phyloP scores from a whole-genome alignment of 768 basidiomycete genomes.

The Serpula lacrymans region DNA sequence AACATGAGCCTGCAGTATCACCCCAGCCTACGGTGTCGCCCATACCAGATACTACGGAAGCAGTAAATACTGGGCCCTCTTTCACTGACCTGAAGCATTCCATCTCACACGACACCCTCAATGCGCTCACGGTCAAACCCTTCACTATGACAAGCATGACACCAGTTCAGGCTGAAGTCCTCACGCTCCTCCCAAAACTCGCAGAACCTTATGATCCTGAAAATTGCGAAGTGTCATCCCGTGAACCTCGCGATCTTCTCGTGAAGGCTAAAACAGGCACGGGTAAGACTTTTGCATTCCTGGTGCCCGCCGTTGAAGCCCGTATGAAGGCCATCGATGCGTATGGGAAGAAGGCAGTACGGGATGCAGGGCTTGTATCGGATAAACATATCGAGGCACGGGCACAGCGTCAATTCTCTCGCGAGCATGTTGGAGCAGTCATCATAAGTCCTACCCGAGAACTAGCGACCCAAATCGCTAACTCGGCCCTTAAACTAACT shows the following conservation, averaged over 20 bases:
- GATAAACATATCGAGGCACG: constrained; percentile 27
- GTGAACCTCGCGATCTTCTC: constrained; percentile 60
- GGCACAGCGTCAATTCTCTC: constrained; percentile 37
- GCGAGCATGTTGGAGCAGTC: constrained; percentile 60
- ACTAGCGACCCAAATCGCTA: constrained; percentile 85
- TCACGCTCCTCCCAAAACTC: constrained; percentile 71
- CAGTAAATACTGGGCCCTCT: background rate
- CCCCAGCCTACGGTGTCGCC: background rate
- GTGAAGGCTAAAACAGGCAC: constrained; percentile 89
- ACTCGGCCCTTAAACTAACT: constrained; percentile 69
- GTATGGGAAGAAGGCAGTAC: constrained; percentile 36
- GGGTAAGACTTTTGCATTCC: constrained; percentile 86
- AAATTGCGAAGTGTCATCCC: constrained; percentile 10
- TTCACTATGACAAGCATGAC: constrained; percentile 74
- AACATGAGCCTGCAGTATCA: constrained; percentile 5
- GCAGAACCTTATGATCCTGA: constrained; percentile 46
- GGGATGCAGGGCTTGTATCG: constrained; percentile 37
- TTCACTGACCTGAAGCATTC: constrained; percentile 37
- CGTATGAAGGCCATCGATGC: constrained; percentile 58
- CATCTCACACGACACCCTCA: constrained; percentile 42
- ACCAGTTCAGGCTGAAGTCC: constrained; percentile 76
- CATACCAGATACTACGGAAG: background rate
- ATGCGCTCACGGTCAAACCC: constrained; percentile 59
- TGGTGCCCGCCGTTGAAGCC: constrained; percentile 81
- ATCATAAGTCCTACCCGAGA: constrained; percentile 91